Evolutionary conservation across 2,329 filamentous ascomycete species (phyloP).

Genomic region (Dendryphion nanum): DNA sequence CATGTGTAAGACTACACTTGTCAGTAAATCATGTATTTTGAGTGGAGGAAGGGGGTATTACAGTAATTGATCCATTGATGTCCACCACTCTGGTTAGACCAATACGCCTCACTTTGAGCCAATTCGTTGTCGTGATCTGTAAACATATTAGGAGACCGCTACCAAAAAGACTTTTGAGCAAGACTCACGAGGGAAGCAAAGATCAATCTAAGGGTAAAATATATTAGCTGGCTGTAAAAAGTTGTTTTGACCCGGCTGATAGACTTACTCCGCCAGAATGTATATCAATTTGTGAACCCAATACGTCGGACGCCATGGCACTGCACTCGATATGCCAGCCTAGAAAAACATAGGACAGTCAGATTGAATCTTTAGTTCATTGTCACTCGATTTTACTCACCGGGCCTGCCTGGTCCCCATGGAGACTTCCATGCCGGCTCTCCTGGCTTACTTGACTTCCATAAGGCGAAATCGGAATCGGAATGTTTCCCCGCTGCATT

Average conservation of each 20-base stretch:
- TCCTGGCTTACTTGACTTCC: constrained; percentile 89
- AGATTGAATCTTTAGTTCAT: too few species aligned
- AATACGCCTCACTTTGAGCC: constrained; percentile 88
- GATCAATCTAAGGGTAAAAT: too few species aligned
- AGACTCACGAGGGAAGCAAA: constrained; percentile 91
- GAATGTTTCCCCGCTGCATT: constrained; percentile 67
- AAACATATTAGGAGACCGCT: not conserved
- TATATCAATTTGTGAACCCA: constrained; percentile 84
- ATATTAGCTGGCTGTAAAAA: too few species aligned
- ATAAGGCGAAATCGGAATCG: constrained; percentile 83
- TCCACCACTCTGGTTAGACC: constrained; percentile 44
- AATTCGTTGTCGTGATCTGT: constrained; percentile 75
- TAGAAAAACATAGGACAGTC: too few species aligned
- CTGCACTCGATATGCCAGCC: constrained; percentile 98
- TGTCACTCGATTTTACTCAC: too few species aligned
- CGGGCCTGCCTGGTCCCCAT: constrained; percentile 83
- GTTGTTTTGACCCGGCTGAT: too few species aligned
- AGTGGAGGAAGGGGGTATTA: too few species aligned
- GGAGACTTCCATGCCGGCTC: constrained; percentile 87
- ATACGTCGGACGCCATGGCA: constrained; percentile 87
- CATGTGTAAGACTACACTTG: constrained; percentile 94
- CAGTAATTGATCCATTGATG: constrained; percentile 80
- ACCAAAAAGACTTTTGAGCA: constrained; percentile 39
- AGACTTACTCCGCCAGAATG: constrained; percentile 91
- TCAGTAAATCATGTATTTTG: too few species aligned